Percentiles rank a stretch among this genome's conserved stretches.
These are phyloP conservation scores for Lenzites betulinus DNA, from an alignment of 768 basidiomycete genomes.

Conservation along the genomic window DNA sequence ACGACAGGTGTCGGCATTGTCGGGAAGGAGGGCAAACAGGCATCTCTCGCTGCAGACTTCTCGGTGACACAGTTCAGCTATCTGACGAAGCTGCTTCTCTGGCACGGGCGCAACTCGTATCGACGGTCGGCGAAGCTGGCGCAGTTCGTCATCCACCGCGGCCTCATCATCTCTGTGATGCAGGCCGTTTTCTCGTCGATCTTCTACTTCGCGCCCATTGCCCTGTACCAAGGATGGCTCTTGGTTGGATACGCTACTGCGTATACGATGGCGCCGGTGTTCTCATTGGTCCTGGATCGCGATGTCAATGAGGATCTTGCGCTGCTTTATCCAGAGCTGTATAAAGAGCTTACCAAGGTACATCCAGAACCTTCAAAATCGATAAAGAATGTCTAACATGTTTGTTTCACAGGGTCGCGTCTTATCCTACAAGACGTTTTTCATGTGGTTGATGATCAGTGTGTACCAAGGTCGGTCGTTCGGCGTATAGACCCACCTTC, in stretches of 20 bases:
- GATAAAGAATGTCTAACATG: not conserved
- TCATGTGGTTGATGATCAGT: constrained; percentile 96
- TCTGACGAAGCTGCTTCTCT: constrained; percentile 93
- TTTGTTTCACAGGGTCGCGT: constrained; percentile 76
- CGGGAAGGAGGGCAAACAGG: constrained; percentile 98
- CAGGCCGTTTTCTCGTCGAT: constrained; percentile 96
- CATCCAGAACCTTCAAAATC: constrained; percentile 13
- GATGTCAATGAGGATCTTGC: constrained; percentile 97
- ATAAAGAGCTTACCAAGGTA: constrained; percentile 97
- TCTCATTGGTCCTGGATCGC: constrained; percentile 92
- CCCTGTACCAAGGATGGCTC: constrained; percentile 96
- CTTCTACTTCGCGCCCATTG: constrained; percentile 94
- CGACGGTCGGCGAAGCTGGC: constrained; percentile 97
- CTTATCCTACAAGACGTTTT: constrained; percentile 97
- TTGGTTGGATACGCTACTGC: constrained; percentile 96
- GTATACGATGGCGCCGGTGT: constrained; percentile 98
- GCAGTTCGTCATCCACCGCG: constrained; percentile 98
- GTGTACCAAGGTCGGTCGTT: constrained; percentile 81
- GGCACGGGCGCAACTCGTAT: constrained; percentile 99
- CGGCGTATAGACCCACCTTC: constrained; percentile 9
- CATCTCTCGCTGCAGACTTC: constrained; percentile 98
- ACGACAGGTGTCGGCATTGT: constrained; percentile 89
- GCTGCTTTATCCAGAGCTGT: constrained; percentile 93
- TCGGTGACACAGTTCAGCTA: constrained; percentile 96
- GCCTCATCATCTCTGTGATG: constrained; percentile 96